Base-by-base conservation (phyloP, 2,329 filamentous ascomycete genomes). In the Phaeoacremonium minimum region DNA sequence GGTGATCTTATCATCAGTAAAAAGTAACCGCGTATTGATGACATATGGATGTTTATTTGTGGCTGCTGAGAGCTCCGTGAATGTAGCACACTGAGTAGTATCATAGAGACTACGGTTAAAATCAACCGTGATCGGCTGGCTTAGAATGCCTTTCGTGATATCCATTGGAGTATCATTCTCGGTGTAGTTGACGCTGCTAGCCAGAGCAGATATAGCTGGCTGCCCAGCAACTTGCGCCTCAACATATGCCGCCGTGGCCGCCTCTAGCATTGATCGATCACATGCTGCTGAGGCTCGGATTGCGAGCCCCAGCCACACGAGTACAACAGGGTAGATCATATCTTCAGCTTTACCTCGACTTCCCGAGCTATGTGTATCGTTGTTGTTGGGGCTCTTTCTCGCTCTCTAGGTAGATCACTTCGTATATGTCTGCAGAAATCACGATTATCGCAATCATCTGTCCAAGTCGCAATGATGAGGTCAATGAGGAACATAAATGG, bases 81-180 rank as follows among this genome's bases (percentile, higher is more conserved):
- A 43, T 1, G 48, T 34, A 26, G 46, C 50, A 37, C 50, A 52
- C 28, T 46, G 33, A 29, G 40, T 43, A 1, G 43, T 47, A 37
- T 52, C 48, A 34, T 43, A 32, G 18, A 52, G 36, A 28, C 36
- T 45, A 38, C 44, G 45, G 39, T 45, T 46, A 36, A 45, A 46
- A 42, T 49, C 46, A 36, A 51, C 44, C 20, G 32, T 41, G 30
- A 52, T 37, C 30, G 36, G 18, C 22, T 42, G 34, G 7, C 46
- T 40, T 7, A 52, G 29, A 15, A 51, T 43, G 19, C 47, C 45
- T 35, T 46, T 46, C 8, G 33, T 14, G 17, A 51, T 44, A 35
- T 48, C 46, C 14, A 44, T 20, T 7, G 36, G 18, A 12, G 22
- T 36, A 36, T 48, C 45, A 39, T 52, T 52, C 32, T 52, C 50